A percentile compares a stretch with the other conserved stretches of the same genome.
Evolutionary conservation across 1,139 yeast species (phyloP).

Genomic region (Suhomyces bribrorum): DNA sequence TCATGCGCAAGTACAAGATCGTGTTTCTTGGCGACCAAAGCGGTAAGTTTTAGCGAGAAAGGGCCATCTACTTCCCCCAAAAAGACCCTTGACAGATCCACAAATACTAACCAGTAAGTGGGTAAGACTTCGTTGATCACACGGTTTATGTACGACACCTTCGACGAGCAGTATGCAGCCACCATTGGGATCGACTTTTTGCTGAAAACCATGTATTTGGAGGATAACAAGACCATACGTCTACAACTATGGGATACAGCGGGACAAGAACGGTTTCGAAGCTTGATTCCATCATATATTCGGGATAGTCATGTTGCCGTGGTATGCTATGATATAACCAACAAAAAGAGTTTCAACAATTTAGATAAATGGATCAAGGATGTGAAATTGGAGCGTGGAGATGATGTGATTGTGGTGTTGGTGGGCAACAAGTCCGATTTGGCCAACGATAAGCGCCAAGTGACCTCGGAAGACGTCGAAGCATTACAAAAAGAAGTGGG

Average conservation of each 20-base stretch:
- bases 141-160: constrained; percentile 97
- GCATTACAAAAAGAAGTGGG: constrained; percentile 54
- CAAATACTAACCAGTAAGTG: constrained; percentile 41
- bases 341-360: constrained; percentile 75
- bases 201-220: constrained; percentile 70
- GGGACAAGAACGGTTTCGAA: constrained; percentile 62
- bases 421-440: constrained; percentile 85
- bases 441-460: constrained; percentile 49
- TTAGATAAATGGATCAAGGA: constrained; percentile 54
- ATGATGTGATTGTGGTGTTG: constrained; percentile 60
- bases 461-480: constrained; percentile 75
- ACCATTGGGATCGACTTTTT: constrained; percentile 96
- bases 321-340: constrained; percentile 90
- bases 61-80: not conserved
- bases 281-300: constrained; percentile 78
- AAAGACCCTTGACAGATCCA: not conserved
- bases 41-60: constrained; percentile 41
- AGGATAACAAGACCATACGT: constrained; percentile 55
- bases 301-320: constrained; percentile 98
- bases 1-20: constrained; percentile 76
- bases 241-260: constrained; percentile 61
- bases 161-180: constrained; percentile 93
- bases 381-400: constrained; percentile 75
- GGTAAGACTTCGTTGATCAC: constrained; percentile 96
- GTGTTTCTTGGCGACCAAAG: constrained; percentile 98